Percentiles rank a stretch among this genome's conserved stretches.
These are phyloP conservation scores for Alternaria arborescens DNA, from an alignment of 2,329 filamentous ascomycete genomes.

Conservation along the genomic window DNA sequence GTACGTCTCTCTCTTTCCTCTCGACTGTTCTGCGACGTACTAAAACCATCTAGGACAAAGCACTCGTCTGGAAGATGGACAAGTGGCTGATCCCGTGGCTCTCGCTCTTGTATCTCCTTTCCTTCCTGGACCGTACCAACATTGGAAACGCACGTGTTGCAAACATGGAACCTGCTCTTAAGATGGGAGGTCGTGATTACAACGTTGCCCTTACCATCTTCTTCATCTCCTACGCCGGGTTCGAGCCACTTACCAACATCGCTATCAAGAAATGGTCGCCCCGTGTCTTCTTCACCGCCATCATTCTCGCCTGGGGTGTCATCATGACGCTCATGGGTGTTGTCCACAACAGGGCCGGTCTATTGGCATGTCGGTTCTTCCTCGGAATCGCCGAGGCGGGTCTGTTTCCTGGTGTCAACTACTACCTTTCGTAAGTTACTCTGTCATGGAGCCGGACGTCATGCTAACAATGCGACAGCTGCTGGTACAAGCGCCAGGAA, in stretches of 20 bases:
- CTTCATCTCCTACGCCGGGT: constrained; percentile 63
- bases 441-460: no score
- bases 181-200: constrained; percentile 65
- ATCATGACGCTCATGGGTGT: constrained; percentile 62
- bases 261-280: constrained; percentile 68
- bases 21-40: constrained; percentile 1
- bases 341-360: constrained; percentile 50
- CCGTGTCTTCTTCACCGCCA: constrained; percentile 50
- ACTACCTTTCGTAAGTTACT: constrained; percentile 63
- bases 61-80: constrained; percentile 55
- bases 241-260: constrained; percentile 67
- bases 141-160: constrained; percentile 58
- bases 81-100: constrained; percentile 53
- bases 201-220: constrained; percentile 71
- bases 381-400: constrained; percentile 51
- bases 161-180: constrained; percentile 39
- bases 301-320: constrained; percentile 60
- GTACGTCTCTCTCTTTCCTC: constrained; percentile 25
- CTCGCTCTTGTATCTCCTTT: constrained; percentile 54
- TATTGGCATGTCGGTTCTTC: constrained; percentile 49
- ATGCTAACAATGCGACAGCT: constrained; percentile 39
- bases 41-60: constrained; percentile 44
- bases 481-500: constrained; percentile 65
- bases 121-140: constrained; percentile 51
- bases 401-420: constrained; percentile 55